Percentiles rank a stretch among this genome's conserved stretches.
Evolutionary conservation across 306 rosid genomes (phyloP).

Genomic region (Herpetospermum pedunculosum): DNA sequence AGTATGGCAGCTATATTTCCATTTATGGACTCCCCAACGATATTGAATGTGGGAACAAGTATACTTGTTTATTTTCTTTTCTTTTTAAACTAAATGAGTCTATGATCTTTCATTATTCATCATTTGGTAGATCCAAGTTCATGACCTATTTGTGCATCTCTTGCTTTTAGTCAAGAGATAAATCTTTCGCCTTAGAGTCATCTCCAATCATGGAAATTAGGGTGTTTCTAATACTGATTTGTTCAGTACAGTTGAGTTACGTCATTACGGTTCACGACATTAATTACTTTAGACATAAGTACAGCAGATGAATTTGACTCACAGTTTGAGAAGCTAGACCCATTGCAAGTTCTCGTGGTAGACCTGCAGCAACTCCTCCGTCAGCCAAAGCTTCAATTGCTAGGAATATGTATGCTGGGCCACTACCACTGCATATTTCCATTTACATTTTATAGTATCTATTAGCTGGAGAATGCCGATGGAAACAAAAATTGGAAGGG

Average conservation of each 20-base stretch:
- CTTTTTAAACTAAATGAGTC: neutral
- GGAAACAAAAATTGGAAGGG: neutral
- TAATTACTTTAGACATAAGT: neutral
- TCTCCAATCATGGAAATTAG: neutral
- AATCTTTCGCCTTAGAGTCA: neutral
- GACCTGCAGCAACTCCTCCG: constrained; percentile 99
- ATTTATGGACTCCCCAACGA: neutral
- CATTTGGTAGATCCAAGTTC: too few relatives aligned
- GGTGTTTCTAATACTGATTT: neutral
- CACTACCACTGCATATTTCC: constrained; percentile 77
- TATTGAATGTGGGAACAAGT: neutral
- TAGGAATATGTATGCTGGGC: constrained; percentile 83
- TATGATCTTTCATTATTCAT: neutral
- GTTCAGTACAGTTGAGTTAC: neutral
- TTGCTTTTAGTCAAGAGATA: neutral
- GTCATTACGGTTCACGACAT: neutral
- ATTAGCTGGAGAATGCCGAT: neutral
- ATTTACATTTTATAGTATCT: neutral
- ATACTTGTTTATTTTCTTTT: neutral
- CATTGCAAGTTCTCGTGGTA: constrained; percentile 82
- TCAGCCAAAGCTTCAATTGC: constrained; percentile 98
- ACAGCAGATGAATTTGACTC: constrained; percentile 25
- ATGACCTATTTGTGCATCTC: neutral
- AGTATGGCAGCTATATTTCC: neutral
- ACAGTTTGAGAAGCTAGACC: constrained; percentile 92